Base-by-base conservation (phyloP, 2,329 filamentous ascomycete genomes). In the Pyrenophora seminiperda region DNA sequence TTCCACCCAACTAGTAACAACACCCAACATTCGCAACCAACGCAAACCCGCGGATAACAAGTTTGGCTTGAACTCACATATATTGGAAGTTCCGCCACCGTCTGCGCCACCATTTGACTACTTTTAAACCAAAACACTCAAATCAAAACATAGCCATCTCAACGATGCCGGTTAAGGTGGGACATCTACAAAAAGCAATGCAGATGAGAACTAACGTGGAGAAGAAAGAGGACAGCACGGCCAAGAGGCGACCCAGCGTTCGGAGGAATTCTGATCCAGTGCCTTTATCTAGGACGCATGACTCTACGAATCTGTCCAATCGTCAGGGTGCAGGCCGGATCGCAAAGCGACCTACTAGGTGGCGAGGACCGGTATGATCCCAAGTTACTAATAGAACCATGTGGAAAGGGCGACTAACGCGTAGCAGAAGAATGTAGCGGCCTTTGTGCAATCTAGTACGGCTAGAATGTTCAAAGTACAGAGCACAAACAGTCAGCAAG, bases 101-200 rank as follows among this genome's bases (percentile, higher is more conserved):
- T 2, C 9, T 27, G 24, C 24, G 9, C 24, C 24, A 9, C 24
- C 10, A n/a, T 13, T 17, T 31, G 29, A 30, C 4, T 14, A 30
- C 13, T 10, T 19, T 11, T 19, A 13, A 14, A 1, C 44, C 15
- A 1, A 1, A 1, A 24, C 29, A 24, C 13, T 15, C 36, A 30
- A 34, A 31, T 22, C 10, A 31, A 24, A 29, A 38, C 10, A n/a
- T 15, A 14, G 14, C 3, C 9, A 24, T 36, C 9, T 19, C 7
- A 13, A 39, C 29, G 14, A 52, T 52, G 49, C 53, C 45, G n/a
- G 41, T 42, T 2, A 29, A 44, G n/a, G 53, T 53, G 44, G 14
- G 50, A 47, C 10, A 9, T 13, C 15, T 19, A 15, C 9, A 6
- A 29, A 17, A 13, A 19, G 1, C 11, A 30, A 17, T 7, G 11